These are phyloP conservation scores for Tillandsia leiboldiana DNA, from an alignment of 176 grass and related monocot species.

Conservation along the genomic window DNA sequence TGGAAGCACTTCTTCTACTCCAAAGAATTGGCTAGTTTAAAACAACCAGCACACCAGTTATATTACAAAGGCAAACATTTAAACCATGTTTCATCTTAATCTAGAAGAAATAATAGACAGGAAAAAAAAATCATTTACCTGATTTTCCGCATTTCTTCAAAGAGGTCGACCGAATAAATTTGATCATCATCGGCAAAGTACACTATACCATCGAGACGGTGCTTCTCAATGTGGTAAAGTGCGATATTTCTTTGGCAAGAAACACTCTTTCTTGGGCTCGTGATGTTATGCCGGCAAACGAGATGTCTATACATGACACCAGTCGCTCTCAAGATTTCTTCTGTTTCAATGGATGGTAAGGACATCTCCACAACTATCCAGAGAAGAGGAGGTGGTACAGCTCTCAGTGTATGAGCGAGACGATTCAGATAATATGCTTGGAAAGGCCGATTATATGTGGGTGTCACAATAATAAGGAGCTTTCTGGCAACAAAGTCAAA, in stretches of 20 bases:
- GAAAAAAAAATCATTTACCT: slow-evolving; percentile 33
- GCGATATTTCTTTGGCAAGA: slow-evolving; percentile 80
- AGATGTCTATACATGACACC: slow-evolving; percentile 95
- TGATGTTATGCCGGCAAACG: slow-evolving; percentile 63
- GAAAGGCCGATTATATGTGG: slow-evolving; percentile 69
- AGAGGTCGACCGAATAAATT: slow-evolving; percentile 55
- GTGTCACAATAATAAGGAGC: slow-evolving; percentile 81
- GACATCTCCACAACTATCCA: slow-evolving; percentile 93
- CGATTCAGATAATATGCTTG: slow-evolving; percentile 83
- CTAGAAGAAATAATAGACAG: not conserved
- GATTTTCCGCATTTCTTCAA: slow-evolving; percentile 90
- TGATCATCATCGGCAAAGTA: slow-evolving; percentile 89
- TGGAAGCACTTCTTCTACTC: too few species aligned
- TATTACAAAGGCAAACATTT: not conserved
- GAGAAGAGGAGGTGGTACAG: slow-evolving; percentile 54
- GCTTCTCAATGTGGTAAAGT: slow-evolving; percentile 79
- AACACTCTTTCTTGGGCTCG: slow-evolving; percentile 45
- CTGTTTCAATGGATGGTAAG: slow-evolving; percentile 48
- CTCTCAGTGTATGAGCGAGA: slow-evolving; percentile 72
- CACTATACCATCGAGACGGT: slow-evolving; percentile 89
- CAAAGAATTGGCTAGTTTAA: too few species aligned
- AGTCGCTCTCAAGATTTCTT: slow-evolving; percentile 71
- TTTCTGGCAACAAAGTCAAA: slow-evolving; percentile 34
- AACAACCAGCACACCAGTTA: too few species aligned
- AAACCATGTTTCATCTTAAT: not conserved